Evolutionary conservation across 768 basidiomycete species (phyloP), one percentile per base, ranked within the genome.

Genomic region (Pulveroboletus sp.): DNA sequence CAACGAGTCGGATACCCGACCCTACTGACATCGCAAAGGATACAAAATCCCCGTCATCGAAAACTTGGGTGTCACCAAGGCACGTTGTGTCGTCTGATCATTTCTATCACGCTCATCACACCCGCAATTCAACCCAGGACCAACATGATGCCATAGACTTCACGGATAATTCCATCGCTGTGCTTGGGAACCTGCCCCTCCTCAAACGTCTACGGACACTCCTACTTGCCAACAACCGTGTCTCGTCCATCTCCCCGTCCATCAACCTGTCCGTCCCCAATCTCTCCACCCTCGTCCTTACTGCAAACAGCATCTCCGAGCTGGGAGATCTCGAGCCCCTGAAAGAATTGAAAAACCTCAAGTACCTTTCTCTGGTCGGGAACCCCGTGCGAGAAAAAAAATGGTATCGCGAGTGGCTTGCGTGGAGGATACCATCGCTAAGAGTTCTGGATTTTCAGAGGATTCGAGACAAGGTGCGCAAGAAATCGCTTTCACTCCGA

Each of bases 401-500:
- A 81, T 90, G 87, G 83, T 95, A 94, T 76, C 88, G 91, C 75
- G 89, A 92, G 75, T 95, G 92, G 92, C 81, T 93, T 76, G 83
- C 89, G 60, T 92, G 83, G 82, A 82, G 85, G 74, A 76, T 92
- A 76, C 83, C 86, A 69, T 78, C 80, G 65, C 79, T 95, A 65
- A 84, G 93, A 79, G 88, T 92, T 73, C 77, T 95, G 65, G 92
- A 95, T 80, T 95, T 90, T 73, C 88, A 92, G 78, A 83, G 92
- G 72, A 89, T 95, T 63, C 84, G 87, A 68, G 91, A 93, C 70
- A 92, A 93, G 83, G 92, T 93, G 75, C 76, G 85, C 73, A 70
- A 68, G 72, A 68, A 68, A 62, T 64, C 45, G 37, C 49, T 53
- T 53, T 57, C 50, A 46, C 47, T 47, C 50, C 49, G 53, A 59